A percentile compares a stretch with the other conserved stretches of the same genome.
Conservation (phyloP, 1,284 basidiomycete genomes). For the Somion occarium region DNA sequence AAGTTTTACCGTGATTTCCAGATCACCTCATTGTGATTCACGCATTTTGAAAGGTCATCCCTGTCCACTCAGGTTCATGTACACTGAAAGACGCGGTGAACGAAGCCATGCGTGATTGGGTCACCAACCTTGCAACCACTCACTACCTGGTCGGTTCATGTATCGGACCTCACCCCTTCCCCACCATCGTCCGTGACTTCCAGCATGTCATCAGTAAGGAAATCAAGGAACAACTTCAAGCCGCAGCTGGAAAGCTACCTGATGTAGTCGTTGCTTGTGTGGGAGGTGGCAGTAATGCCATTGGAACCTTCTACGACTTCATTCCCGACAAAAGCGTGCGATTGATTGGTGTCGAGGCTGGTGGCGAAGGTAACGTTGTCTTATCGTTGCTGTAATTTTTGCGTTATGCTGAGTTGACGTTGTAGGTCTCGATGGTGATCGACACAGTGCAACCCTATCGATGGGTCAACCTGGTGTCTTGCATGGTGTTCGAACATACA, state of each 20-base stretch:
- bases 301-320: slow-evolving; percentile 96
- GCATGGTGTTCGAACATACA: slow-evolving; percentile 94
- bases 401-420: too few relatives aligned
- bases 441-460: slow-evolving; percentile 90
- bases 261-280: slow-evolving; percentile 96
- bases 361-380: slow-evolving; percentile 82
- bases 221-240: slow-evolving; percentile 86
- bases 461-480: slow-evolving; percentile 92
- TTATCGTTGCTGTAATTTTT: not conserved
- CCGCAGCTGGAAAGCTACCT: slow-evolving; percentile 79
- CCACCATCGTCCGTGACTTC: slow-evolving; percentile 97
- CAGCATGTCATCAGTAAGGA: slow-evolving; percentile 94
- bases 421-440: slow-evolving; percentile 72
- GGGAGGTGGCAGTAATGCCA: slow-evolving; percentile 96
- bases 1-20: slow-evolving; percentile 8
- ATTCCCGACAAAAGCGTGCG: slow-evolving; percentile 81
- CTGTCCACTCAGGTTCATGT: slow-evolving; percentile 91
- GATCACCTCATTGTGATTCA: not conserved
- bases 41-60: slow-evolving; percentile 62
- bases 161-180: slow-evolving; percentile 98
- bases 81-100: slow-evolving; percentile 99
- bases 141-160: slow-evolving; percentile 98
- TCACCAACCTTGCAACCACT: slow-evolving; percentile 89
- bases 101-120: slow-evolving; percentile 97
- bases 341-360: slow-evolving; percentile 92